Evolutionary conservation across 2,329 filamentous ascomycete genomes (phyloP), one percentile per base, ranked within the genome.

Genomic region (Fusarium gaditjirri): DNA sequence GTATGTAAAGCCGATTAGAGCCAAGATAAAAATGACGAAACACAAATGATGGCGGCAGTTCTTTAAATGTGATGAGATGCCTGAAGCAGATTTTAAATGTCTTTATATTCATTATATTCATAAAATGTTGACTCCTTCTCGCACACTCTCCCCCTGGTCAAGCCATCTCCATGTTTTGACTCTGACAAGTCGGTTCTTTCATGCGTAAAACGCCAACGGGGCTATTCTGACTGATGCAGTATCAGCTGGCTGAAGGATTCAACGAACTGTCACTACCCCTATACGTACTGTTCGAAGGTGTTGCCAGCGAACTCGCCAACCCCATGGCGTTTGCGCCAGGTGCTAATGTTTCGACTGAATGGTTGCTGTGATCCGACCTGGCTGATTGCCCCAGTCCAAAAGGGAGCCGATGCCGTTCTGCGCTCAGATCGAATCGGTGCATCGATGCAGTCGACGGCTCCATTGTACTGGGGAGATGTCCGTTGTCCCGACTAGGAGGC

Each of bases 401-500:
- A 21, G 65, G 72, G n/a, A 75, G 61, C 25, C 72, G 72, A 57
- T 76, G 74, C 10, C 74, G 68, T 31, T 76, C 74, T 13, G 71
- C 50, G 14, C 62, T 71, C 35, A 76, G 23, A 41, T 75, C 74
- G 25, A 76, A 76, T 10, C 74, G 65, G 25, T 68, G 65, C 60
- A 76, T 71, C 19, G 71, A 65, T 13, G 65, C 71, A 8, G 65
- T 67, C 3, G 72, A 74, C 14, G 70, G 74, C 49, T 76, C 74
- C 55, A 75, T 65, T 12, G 72, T 75, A 19, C 44, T 63, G 21
- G 70, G 70, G 6, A 70, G 59, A 31, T 71, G 68, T 5, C 63
- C 65, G n/a, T 71, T 73, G 19, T 74, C 72, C 60, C 75, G 68
- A 38, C 71, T 77, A 13, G 75, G 68, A 23, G 73, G 68, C 7